These are phyloP conservation scores for Climacium dendroides DNA, from an alignment of 225 moss, liverwort and hornwort genomes.

Conservation along the genomic window DNA sequence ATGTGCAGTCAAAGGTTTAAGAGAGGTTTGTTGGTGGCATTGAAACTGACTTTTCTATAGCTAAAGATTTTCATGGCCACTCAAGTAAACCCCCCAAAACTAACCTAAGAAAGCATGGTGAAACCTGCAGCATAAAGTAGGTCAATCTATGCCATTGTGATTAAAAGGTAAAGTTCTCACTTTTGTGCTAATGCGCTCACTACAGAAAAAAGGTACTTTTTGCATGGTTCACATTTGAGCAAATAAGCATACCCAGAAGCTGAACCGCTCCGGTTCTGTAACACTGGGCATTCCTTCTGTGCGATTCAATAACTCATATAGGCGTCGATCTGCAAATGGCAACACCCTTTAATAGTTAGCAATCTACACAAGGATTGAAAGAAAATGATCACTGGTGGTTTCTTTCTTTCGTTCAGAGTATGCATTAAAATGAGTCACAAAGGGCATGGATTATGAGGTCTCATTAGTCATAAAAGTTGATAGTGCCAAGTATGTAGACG, in stretches of 20 bases:
- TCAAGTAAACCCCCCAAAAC: neutral
- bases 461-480: neutral
- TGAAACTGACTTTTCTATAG: neutral
- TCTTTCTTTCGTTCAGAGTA: neutral
- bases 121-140: neutral
- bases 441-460: neutral
- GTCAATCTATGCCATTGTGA: neutral
- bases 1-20: neutral
- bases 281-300: conserved; percentile 53
- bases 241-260: conserved; percentile 70
- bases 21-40: neutral
- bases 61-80: neutral
- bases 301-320: conserved; percentile 36
- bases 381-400: neutral
- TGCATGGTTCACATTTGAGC: neutral
- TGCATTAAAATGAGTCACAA: neutral
- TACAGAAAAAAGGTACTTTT: neutral
- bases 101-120: neutral
- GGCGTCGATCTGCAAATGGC: conserved; percentile 32
- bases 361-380: neutral
- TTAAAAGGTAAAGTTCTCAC: neutral
- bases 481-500: neutral
- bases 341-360: neutral
- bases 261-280: conserved; percentile 65
- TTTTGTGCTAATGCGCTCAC: neutral